These are phyloP conservation scores for Asclepias syriaca DNA, from an alignment of 257 asterid genomes.

Conservation along the genomic window DNA sequence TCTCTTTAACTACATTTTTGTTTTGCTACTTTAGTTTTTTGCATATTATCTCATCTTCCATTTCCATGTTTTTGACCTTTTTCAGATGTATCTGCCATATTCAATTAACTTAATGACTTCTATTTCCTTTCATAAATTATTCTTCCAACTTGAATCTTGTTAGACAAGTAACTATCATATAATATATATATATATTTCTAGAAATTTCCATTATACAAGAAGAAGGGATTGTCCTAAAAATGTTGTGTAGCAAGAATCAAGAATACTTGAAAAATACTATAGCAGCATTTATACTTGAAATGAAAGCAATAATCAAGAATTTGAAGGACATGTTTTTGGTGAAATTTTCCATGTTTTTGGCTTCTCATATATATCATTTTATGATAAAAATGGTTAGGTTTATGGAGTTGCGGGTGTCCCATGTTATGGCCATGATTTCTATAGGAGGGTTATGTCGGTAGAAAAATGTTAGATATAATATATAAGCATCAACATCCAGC, in stretches of 20 bases:
- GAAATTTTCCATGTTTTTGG: background rate
- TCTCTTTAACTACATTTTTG: background rate
- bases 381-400: too few relatives aligned
- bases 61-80: background rate
- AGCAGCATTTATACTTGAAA: background rate
- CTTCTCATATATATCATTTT: background rate
- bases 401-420: background rate
- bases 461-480: background rate
- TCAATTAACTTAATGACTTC: background rate
- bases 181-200: background rate
- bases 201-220: background rate
- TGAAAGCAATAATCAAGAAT: background rate
- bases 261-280: background rate
- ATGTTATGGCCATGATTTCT: background rate
- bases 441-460: background rate
- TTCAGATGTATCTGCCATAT: background rate
- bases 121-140: background rate
- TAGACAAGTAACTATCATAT: background rate
- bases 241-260: background rate
- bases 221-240: background rate
- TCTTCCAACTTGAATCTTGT: background rate
- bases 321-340: background rate
- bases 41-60: background rate
- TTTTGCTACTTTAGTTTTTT: background rate
- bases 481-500: background rate